phyloP scores from a whole-genome alignment of 2,329 filamentous ascomycete genomes.

The Neofusicoccum kwambonambiense region DNA sequence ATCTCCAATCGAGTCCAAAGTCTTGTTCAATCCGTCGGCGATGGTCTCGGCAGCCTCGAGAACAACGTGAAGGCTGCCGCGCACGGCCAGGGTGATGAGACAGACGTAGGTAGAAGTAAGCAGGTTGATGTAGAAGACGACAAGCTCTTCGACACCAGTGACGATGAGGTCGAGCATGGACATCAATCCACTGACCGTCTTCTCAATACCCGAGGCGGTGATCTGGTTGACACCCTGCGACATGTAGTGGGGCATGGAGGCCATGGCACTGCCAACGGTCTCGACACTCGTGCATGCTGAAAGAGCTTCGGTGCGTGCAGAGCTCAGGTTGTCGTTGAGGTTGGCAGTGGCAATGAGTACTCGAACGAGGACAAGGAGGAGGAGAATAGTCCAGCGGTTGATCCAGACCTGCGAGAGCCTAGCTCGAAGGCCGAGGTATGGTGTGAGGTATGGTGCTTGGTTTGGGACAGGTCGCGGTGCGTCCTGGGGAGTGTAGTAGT shows the following conservation, averaged over 20 bases:
- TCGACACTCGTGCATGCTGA: constrained; percentile 90
- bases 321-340: constrained; percentile 70
- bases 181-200: constrained; percentile 76
- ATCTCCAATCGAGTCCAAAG: constrained; percentile 57
- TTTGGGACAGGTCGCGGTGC: constrained; percentile 57
- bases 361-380: constrained; percentile 80
- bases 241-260: constrained; percentile 96
- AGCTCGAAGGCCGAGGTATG: constrained; percentile 86
- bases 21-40: constrained; percentile 59
- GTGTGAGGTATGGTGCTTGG: constrained; percentile 72
- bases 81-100: constrained; percentile 78
- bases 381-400: constrained; percentile 92
- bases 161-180: constrained; percentile 74
- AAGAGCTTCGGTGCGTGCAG: constrained; percentile 77
- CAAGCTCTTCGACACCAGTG: constrained; percentile 79
- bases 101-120: constrained; percentile 88
- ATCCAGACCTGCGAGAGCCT: constrained; percentile 95
- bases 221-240: constrained; percentile 84
- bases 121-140: constrained; percentile 90
- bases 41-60: constrained; percentile 62
- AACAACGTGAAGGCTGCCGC: constrained; percentile 73
- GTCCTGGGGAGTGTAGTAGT: constrained; percentile 57
- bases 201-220: constrained; percentile 75
- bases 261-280: constrained; percentile 90
- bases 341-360: constrained; percentile 72